Base-by-base conservation (phyloP, 2,329 filamentous ascomycete species). In the Sphaerulina vaccinii region DNA sequence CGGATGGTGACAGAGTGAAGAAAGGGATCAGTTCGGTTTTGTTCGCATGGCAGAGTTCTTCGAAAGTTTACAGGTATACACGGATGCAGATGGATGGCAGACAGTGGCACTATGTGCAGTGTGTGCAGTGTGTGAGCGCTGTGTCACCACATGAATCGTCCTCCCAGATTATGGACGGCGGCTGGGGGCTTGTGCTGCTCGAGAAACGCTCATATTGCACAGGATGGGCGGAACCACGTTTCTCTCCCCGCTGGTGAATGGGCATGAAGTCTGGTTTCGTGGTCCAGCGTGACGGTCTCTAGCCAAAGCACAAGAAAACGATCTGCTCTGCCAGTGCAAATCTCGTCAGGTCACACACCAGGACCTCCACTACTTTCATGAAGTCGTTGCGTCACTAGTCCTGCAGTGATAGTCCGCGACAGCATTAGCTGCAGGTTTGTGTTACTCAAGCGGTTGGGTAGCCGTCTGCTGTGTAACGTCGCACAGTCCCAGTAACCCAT, bases 41-140 rank as follows among this genome's bases (percentile, higher is more conserved):
- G 43, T 35, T 29, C 36, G 21, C 43, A 46, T 46, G 23, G 44
- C 21, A 47, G 32, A 27, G 27, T 47, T 47, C 44, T n/a, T 45
- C 24, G 29, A 36, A 33, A 15, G 23, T 21, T 45, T 22, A 22
- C 37, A 38, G 23, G 36, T 23, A 29, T 23, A 39, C 27, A 29
- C 24, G 24, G 21, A 32, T 40, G 24, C 18, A 27, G 21, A 24
- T 41, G 36, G 24, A 32, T 41, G 45, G 36, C 5, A 18, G 3
- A 3, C 27, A 22, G 24, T 35, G 45, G 19, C 45, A 49, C 16
- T 13, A 18, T 22, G 37, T 39, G 37, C 37, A 39, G 37, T 6
- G 15, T 5, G n/a, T n/a, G n/a, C n/a, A n/a, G n/a, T n/a, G n/a
- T n/a, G 9, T 11, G 15, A 29, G 13, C 19, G 39, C 39, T 15